A percentile compares a stretch with the other conserved stretches of the same genome.
Conservation (phyloP, 164 flowering plant genomes). For the Aristolochia contorta region DNA sequence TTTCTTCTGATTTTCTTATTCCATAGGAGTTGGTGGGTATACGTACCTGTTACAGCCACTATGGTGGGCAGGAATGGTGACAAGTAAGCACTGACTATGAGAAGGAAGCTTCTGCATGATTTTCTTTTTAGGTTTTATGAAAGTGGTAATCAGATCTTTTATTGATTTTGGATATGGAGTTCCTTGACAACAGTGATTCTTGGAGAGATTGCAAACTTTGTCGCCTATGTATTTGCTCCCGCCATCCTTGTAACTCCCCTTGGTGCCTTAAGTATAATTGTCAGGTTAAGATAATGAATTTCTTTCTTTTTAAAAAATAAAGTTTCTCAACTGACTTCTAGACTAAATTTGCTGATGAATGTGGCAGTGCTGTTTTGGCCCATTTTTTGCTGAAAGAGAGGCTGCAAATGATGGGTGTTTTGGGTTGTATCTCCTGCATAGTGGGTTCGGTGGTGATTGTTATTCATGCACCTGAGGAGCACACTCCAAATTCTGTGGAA, state of each 20-base stretch:
- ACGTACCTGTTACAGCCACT: conserved; percentile 79
- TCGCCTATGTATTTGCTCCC: conserved; percentile 88
- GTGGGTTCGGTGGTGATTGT: conserved; percentile 94
- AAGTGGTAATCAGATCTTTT: too few species aligned
- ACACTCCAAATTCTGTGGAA: conserved; percentile 58
- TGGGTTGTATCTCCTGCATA: conserved; percentile 82
- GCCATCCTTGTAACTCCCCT: conserved; percentile 91
- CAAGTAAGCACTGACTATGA: conserved; percentile 38
- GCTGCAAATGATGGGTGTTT: conserved; percentile 56
- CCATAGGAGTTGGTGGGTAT: conserved; percentile 76
- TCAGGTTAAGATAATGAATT: conserved; percentile 37
- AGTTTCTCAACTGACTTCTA: background rate
- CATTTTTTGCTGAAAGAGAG: conserved; percentile 83
- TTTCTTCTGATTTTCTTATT: conserved; percentile 1
- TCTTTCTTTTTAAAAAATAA: background rate
- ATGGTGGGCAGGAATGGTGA: conserved; percentile 95
- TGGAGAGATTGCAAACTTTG: conserved; percentile 89
- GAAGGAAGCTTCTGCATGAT: background rate
- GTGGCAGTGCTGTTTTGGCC: conserved; percentile 72
- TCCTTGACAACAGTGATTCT: conserved; percentile 52
- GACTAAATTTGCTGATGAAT: conserved; percentile 17
- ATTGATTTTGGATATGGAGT: background rate
- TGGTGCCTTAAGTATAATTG: conserved; percentile 85
- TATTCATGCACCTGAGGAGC: conserved; percentile 90
- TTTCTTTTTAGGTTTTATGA: too few species aligned